phyloP scores from a whole-genome alignment of 805 yeast genomes.

The Teunomyces barrocoloradensis region DNA sequence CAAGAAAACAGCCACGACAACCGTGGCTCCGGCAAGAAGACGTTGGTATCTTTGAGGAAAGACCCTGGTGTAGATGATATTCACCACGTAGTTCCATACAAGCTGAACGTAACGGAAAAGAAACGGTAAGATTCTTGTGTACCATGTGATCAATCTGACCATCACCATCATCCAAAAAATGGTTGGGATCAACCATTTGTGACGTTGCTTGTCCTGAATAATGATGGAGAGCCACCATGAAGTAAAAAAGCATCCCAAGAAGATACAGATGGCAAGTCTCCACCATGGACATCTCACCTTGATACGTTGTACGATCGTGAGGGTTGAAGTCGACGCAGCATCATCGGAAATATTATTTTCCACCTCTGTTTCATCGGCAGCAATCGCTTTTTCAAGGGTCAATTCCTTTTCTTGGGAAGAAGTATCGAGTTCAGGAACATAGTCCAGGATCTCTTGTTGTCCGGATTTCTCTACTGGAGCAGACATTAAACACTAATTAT shows the following conservation, averaged over 20 bases:
- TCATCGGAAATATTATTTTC: background rate
- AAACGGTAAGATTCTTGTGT: conserved; percentile 30
- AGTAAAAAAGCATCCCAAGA: conserved; percentile 24
- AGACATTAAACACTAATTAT: background rate
- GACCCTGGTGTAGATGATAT: conserved; percentile 35
- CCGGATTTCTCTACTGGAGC: background rate
- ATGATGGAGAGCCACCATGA: conserved; percentile 51
- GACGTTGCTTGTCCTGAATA: conserved; percentile 48
- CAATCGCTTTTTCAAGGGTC: background rate
- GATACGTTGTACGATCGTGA: background rate
- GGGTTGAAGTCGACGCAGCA: conserved; percentile 2
- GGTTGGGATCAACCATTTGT: conserved; percentile 58
- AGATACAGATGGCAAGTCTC: conserved; percentile 12
- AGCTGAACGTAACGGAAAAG: conserved; percentile 10
- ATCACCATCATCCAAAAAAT: conserved; percentile 49
- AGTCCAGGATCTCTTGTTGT: conserved; percentile 2
- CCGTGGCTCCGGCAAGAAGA: conserved; percentile 41
- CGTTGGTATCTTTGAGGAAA: conserved; percentile 42
- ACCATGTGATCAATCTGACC: conserved; percentile 51
- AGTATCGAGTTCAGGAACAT: background rate
- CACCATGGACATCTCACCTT: conserved; percentile 12
- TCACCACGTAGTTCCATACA: conserved; percentile 28
- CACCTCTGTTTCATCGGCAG: conserved; percentile 2
- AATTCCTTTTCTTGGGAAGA: conserved; percentile 2
- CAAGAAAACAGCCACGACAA: conserved; percentile 47